A percentile compares a stretch with the other conserved stretches of the same genome.
These are phyloP conservation scores for Penicillium sp. DNA, from an alignment of 2,329 filamentous ascomycete species.

Conservation along the genomic window DNA sequence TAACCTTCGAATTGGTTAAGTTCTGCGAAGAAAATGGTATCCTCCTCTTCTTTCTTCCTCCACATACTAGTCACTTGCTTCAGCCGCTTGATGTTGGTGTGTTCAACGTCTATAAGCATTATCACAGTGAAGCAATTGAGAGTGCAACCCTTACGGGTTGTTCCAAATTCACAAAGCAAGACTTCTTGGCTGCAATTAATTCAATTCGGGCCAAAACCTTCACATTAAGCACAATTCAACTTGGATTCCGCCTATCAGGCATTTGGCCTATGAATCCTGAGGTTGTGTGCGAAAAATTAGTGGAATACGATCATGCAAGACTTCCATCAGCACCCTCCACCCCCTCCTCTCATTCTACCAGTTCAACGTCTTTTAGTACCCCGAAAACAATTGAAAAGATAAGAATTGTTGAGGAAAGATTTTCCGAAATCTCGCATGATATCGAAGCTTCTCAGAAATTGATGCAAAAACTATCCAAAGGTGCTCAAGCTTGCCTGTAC, in stretches of 20 bases:
- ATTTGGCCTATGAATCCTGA: not conserved
- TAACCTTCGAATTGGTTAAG: too few species aligned
- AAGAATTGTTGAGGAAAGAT: not conserved
- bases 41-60: too few species aligned
- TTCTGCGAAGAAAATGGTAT: too few species aligned
- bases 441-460: too few species aligned
- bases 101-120: not conserved
- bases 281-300: not conserved
- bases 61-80: too few species aligned
- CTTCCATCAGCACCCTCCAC: not conserved
- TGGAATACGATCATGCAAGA: not conserved
- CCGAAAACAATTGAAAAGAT: not conserved
- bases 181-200: not conserved
- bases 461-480: not conserved
- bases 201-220: not conserved
- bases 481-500: not conserved
- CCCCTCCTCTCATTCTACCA: not conserved
- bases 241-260: not conserved
- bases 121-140: not conserved
- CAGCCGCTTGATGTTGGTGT: not conserved
- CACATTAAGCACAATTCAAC: not conserved
- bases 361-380: not conserved
- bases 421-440: not conserved
- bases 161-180: not conserved
- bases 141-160: not conserved